Evolutionary conservation across 495 filamentous ascomycete genomes (phyloP).

Genomic region (Lepraria neglecta): DNA sequence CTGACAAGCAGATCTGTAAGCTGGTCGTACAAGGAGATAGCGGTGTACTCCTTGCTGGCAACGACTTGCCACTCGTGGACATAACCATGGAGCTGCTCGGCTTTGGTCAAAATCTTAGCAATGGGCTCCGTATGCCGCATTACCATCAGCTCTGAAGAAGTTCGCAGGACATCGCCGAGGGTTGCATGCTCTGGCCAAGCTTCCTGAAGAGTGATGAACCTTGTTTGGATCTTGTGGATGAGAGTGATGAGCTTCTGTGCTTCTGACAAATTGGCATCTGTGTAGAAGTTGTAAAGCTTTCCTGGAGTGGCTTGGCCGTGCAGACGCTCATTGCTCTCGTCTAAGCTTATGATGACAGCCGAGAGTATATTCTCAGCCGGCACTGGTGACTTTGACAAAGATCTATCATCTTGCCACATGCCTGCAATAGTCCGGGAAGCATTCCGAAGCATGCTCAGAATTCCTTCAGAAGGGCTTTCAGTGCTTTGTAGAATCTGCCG

Average conservation of each 20-base stretch:
- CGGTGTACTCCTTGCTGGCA: constrained; percentile 72
- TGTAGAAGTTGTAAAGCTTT: constrained; percentile 79
- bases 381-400: constrained; percentile 32
- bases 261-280: constrained; percentile 66
- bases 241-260: constrained; percentile 61
- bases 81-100: constrained; percentile 74
- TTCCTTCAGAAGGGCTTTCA: constrained; percentile 17
- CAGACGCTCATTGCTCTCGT: constrained; percentile 50
- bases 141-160: constrained; percentile 65
- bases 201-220: constrained; percentile 63
- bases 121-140: constrained; percentile 79
- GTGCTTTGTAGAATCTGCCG: constrained; percentile 41
- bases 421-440: constrained; percentile 15
- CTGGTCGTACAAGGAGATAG: constrained; percentile 58
- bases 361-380: constrained; percentile 53
- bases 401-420: constrained; percentile 9
- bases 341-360: constrained; percentile 57
- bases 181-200: constrained; percentile 69
- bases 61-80: constrained; percentile 92
- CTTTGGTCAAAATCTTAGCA: constrained; percentile 70
- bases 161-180: constrained; percentile 65
- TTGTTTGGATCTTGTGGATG: constrained; percentile 56
- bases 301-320: constrained; percentile 31
- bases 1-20: constrained; percentile 69
- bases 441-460: constrained; percentile 19